Conservation (phyloP, 495 filamentous ascomycete genomes). For the Cercophora samala region DNA sequence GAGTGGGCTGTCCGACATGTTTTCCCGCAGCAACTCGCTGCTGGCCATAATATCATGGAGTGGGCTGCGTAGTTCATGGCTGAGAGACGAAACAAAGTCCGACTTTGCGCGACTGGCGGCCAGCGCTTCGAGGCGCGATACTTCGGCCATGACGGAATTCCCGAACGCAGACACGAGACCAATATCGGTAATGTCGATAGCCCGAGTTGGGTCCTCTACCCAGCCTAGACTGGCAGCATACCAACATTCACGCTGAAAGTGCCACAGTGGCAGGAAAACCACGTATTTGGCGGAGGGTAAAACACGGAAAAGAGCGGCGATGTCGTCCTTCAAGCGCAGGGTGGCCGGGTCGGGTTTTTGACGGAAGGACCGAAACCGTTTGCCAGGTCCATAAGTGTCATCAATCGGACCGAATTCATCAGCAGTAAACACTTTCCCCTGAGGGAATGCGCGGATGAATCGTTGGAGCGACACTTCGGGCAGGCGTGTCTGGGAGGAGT, state of each 20-base stretch:
- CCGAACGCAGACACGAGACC: conserved; percentile 52
- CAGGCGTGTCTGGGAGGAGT: conserved; percentile 25
- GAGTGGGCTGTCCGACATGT: conserved; percentile 51
- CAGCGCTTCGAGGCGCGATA: conserved; percentile 49
- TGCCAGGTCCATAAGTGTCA: conserved; percentile 26
- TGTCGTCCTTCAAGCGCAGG: conserved; percentile 17
- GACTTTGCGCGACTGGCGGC: conserved; percentile 54
- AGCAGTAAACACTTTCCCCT: conserved; percentile 42
- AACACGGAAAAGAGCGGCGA: conserved; percentile 28
- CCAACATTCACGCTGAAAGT: conserved; percentile 65
- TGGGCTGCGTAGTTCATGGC: conserved; percentile 75
- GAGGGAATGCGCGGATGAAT: conserved; percentile 38
- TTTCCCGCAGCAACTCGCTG: conserved; percentile 65
- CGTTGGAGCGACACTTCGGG: conserved; percentile 36
- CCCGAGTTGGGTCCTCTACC: conserved; percentile 46
- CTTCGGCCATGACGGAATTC: conserved; percentile 59
- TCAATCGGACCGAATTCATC: conserved; percentile 39
- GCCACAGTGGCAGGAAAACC: conserved; percentile 64
- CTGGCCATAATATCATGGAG: conserved; percentile 72
- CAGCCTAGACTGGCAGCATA: conserved; percentile 66
- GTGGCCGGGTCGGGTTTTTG: conserved; percentile 4
- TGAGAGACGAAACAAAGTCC: conserved; percentile 68
- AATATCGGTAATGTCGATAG: conserved; percentile 47
- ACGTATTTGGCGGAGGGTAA: conserved; percentile 50
- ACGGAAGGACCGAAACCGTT: conserved; percentile 13